Evolutionary conservation across 2,329 filamentous ascomycete genomes (phyloP).

Genomic region (Curvularia hawaiiensis): DNA sequence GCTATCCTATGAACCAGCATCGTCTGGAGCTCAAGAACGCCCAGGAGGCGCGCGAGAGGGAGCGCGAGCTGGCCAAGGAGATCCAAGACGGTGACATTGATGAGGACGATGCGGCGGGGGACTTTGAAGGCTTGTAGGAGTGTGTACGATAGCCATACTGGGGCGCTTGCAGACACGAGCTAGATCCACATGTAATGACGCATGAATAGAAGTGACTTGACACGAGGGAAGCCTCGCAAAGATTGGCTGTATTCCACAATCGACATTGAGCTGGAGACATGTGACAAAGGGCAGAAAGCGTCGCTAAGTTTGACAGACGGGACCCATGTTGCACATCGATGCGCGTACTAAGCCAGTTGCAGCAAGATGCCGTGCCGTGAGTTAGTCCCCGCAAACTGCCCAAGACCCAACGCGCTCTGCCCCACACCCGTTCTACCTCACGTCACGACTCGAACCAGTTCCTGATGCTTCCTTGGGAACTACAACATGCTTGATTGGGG

Average conservation of each 20-base stretch:
- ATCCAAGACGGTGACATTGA: constrained; percentile 98
- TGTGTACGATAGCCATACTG: constrained; percentile 30
- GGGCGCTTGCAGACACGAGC: constrained; percentile 21
- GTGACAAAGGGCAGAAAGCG: constrained; percentile 4
- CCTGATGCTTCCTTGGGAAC: constrained; percentile 10
- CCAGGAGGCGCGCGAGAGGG: constrained; percentile 94
- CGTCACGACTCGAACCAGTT: constrained; percentile 10
- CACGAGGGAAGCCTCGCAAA: neutral
- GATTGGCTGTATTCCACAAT: no score
- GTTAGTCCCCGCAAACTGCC: constrained; percentile 30
- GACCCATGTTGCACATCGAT: constrained; percentile 25
- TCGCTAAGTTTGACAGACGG: neutral
- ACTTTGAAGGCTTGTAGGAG: constrained; percentile 89
- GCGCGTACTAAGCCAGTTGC: constrained; percentile 27
- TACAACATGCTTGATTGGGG: constrained; percentile 31
- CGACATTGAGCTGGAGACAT: neutral
- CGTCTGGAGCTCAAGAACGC: constrained; percentile 96
- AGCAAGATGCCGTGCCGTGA: constrained; percentile 35
- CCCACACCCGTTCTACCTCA: constrained; percentile 15
- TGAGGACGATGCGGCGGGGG: constrained; percentile 92
- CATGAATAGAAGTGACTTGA: constrained; percentile 26
- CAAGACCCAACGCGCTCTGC: constrained; percentile 12
- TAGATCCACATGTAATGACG: constrained; percentile 27
- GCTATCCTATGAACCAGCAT: constrained; percentile 99
- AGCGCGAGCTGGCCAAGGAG: constrained; percentile 97